phyloP scores from a whole-genome alignment of 75 land plant species.

The Cupressus sempervirens region DNA sequence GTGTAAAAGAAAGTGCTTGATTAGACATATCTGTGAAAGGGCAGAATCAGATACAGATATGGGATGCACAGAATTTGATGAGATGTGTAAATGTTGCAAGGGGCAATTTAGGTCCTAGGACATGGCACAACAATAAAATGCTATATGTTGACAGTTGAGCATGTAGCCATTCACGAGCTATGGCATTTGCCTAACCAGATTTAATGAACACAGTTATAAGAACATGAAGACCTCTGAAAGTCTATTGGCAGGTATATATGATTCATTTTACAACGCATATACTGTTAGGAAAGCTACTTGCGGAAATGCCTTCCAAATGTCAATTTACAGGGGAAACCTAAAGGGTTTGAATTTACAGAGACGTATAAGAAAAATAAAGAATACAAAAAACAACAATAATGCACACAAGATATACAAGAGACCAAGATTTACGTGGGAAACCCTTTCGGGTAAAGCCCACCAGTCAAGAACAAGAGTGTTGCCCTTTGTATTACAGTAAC shows the following conservation, averaged over 20 bases:
- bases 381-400: no score
- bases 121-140: background rate
- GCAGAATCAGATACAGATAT: background rate
- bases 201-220: background rate
- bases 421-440: no score
- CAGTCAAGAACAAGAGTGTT: no score
- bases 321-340: no score
- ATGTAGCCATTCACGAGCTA: background rate
- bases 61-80: background rate
- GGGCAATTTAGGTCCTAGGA: background rate
- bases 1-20: background rate
- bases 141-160: background rate
- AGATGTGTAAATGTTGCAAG: background rate
- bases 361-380: no score
- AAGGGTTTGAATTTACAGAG: no score
- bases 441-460: no score
- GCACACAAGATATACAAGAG: no score
- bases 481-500: no score
- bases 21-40: background rate
- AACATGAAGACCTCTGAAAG: background rate
- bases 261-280: background rate
- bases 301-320: no score
- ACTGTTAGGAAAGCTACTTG: no score
- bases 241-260: background rate
- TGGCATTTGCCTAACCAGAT: background rate